Conservation (phyloP, 208 protist species). For the Kentomonas sorsogonicus region DNA sequence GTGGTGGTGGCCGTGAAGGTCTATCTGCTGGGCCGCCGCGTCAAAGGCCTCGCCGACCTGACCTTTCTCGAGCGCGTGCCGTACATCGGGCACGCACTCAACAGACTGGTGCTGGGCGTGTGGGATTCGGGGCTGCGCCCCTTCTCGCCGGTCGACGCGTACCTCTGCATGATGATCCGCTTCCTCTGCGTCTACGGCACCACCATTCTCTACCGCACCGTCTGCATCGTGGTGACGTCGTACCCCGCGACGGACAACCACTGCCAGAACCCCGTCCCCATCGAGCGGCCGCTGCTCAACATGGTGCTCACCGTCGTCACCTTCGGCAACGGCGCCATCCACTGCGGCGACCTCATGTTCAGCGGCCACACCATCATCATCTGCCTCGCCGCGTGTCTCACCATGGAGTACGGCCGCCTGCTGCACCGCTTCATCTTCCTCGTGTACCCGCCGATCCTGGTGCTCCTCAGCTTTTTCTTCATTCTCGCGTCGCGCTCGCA, state of each 20-base stretch:
- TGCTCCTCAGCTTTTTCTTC: constrained; percentile 49
- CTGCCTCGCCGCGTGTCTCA: constrained; percentile 36
- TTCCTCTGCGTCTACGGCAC: constrained; percentile 61
- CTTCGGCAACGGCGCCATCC: constrained; percentile 61
- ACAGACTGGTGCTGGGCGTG: constrained; percentile 43
- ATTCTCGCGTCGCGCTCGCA: constrained; percentile 83
- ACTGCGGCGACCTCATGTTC: constrained; percentile 90
- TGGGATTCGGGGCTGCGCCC: constrained; percentile 40
- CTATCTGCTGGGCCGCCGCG: constrained; percentile 51
- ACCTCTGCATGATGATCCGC: constrained; percentile 57
- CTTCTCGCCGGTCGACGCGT: constrained; percentile 20
- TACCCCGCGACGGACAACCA: constrained; percentile 81
- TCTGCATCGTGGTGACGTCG: constrained; percentile 71
- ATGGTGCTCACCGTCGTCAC: constrained; percentile 79
- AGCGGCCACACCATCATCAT: constrained; percentile 86
- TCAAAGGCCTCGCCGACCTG: constrained; percentile 17
- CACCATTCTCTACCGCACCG: constrained; percentile 58
- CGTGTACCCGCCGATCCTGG: constrained; percentile 25
- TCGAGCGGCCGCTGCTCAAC: constrained; percentile 63
- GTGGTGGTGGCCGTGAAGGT: constrained; percentile 50
- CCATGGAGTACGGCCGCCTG: constrained; percentile 63
- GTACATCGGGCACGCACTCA: constrained; percentile 18
- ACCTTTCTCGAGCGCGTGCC: constrained; percentile 12
- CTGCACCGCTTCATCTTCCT: constrained; percentile 46
- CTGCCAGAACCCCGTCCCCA: constrained; percentile 60